Percentiles rank a stretch among this genome's conserved stretches.
These are phyloP conservation scores for Blastocystis sp. DNA, from an alignment of 352 stramenopile genomes.

Conservation along the genomic window DNA sequence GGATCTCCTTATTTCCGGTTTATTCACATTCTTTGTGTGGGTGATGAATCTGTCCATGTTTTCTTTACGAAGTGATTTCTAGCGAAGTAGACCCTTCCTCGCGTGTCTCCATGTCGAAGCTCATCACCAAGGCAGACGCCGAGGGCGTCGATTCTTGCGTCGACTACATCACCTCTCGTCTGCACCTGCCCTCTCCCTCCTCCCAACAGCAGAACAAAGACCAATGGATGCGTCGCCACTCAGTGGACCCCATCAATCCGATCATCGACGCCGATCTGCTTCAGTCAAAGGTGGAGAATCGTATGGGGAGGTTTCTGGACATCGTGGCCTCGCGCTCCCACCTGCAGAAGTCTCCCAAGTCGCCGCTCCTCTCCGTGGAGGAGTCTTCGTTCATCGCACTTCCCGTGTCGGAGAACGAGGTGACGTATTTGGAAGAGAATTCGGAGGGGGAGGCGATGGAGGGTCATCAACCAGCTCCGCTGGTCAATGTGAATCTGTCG, in stretches of 20 bases:
- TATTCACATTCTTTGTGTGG: slow-evolving; percentile 47
- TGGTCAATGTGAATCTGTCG: too few species aligned
- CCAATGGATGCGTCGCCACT: background rate
- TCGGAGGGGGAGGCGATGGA: background rate
- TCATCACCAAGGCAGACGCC: background rate
- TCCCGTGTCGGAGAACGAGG: background rate
- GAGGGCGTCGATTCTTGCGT: background rate
- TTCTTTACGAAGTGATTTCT: background rate
- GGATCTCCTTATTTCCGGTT: slow-evolving; percentile 7
- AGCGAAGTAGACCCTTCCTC: background rate
- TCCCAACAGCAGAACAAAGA: background rate
- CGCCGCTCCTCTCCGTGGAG: background rate
- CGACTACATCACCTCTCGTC: background rate
- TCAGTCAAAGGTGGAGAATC: background rate
- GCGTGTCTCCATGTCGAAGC: background rate
- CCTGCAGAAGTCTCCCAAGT: background rate
- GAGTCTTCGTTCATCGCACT: background rate
- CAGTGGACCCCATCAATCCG: slow-evolving; percentile 12
- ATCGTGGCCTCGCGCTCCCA: background rate
- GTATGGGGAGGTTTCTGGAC: background rate
- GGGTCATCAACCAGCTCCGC: too few species aligned
- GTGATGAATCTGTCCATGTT: slow-evolving; percentile 19
- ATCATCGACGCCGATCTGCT: background rate
- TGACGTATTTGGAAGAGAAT: background rate
- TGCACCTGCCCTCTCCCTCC: background rate